Base-by-base conservation (phyloP, 495 filamentous ascomycete genomes). In the Pseudomonodictys pantanalensis region DNA sequence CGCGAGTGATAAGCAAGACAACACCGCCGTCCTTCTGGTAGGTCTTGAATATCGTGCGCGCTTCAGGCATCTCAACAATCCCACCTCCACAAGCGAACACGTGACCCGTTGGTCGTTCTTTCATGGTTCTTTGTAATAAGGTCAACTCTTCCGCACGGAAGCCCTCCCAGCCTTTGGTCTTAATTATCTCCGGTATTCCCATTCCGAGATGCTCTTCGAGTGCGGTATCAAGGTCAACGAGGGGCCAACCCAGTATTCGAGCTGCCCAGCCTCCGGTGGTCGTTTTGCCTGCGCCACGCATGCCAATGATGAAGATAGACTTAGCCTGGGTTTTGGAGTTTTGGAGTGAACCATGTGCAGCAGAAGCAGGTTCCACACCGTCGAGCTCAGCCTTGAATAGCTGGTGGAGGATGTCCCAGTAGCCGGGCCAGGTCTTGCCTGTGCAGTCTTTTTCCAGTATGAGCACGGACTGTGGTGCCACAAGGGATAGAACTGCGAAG, bases 371-470 rank as follows among this genome's bases (percentile, higher is more conserved):
- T 39, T 93, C 89, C 33, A 79, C 78, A 28, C 93, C 93, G 38
- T 85, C 81, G 20, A 97, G 73, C 23, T 81, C 72, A 25, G 87
- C 88, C 12, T 81, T 78, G 75, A 95, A 99, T 2, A 81, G 77
- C 54, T 87, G 82, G 29, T 85, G 82, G 51, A 96, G 69, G 38
- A 84, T 82, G 71, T 99, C 95, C 93, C 93, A 99, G 90, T 93
- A 99, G 11, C 91, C 93, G 0, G 93, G 93, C 93, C 95, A 99
- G n/a, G 93, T 99, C 80, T 99, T 99, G 39, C 86, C 92, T 20
- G 90, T 88, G 69, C 93, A 99, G 69, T 95, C 90, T 58, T 87
- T 87, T 71, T 99, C 93, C 6, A 85, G 77, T 50, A 99, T 86
- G 26, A 96, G 74, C 1, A 90, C 86, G 1, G 89, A 81, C 11